phyloP scores from a whole-genome alignment of 192 early-diverging fungal species.

The Piromyces finnis region DNA sequence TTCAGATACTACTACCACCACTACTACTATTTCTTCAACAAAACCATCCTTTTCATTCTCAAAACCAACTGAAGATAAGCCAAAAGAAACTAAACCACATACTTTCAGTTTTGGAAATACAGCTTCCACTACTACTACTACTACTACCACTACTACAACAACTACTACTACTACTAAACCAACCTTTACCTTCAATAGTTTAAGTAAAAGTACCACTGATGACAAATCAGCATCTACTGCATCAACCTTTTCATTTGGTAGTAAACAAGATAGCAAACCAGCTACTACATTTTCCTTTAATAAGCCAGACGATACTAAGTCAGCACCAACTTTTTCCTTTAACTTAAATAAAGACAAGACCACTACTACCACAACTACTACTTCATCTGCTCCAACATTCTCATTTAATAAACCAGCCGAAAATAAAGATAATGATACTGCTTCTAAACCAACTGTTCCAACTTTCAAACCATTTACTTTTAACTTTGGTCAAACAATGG shows the following conservation, averaged over 20 bases:
- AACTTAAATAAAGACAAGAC: too few relatives aligned
- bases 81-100: too few relatives aligned
- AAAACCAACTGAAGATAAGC: too few relatives aligned
- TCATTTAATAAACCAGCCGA: not conserved
- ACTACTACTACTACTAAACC: not conserved
- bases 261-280: not conserved
- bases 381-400: too few relatives aligned
- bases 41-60: not conserved
- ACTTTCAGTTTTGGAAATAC: not conserved
- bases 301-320: not conserved
- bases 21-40: not conserved
- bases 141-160: not conserved
- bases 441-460: not conserved
- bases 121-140: not conserved
- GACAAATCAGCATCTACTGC: not conserved
- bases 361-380: too few relatives aligned
- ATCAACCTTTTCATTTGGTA: not conserved
- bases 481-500: not conserved
- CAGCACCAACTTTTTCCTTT: too few relatives aligned
- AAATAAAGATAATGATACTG: not conserved
- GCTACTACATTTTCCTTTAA: not conserved
- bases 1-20: not conserved
- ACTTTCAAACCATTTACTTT: not conserved
- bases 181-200: too few relatives aligned
- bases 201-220: not conserved